These are phyloP conservation scores for Cetraspora pellucida DNA, from an alignment of 192 early-diverging fungal genomes.

Conservation along the genomic window DNA sequence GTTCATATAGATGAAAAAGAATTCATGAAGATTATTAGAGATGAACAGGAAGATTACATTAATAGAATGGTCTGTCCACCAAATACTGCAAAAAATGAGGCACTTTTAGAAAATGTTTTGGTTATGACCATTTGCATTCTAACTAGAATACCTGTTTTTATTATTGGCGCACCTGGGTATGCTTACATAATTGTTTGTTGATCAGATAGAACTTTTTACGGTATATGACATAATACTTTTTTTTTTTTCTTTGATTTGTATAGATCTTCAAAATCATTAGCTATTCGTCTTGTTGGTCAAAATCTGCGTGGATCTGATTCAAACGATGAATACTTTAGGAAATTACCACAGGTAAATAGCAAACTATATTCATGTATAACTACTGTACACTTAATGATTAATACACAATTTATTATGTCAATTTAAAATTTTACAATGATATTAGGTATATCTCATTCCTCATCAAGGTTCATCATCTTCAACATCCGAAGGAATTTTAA, in stretches of 20 bases:
- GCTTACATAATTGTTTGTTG: not conserved
- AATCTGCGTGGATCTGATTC: not conserved
- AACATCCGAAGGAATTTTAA: not conserved
- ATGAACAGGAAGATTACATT: not conserved
- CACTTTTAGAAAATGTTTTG: not conserved
- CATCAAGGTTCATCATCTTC: conserved; percentile 2
- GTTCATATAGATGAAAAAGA: not conserved
- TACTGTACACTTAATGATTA: too few species aligned
- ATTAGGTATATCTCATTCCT: not conserved
- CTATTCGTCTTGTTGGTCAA: not conserved
- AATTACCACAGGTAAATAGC: not conserved
- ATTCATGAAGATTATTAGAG: not conserved
- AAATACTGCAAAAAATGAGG: not conserved
- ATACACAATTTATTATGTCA: too few species aligned
- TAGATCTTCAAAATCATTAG: not conserved
- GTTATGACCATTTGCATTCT: not conserved
- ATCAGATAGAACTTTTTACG: not conserved
- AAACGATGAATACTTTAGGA: not conserved
- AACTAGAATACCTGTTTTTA: not conserved
- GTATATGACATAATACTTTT: not conserved
- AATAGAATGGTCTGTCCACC: not conserved
- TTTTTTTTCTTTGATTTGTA: not conserved
- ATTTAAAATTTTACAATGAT: not conserved
- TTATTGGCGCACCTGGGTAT: not conserved
- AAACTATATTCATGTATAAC: not conserved